Base-by-base conservation (phyloP, 495 filamentous ascomycete species). In the Tricharina praecox region DNA sequence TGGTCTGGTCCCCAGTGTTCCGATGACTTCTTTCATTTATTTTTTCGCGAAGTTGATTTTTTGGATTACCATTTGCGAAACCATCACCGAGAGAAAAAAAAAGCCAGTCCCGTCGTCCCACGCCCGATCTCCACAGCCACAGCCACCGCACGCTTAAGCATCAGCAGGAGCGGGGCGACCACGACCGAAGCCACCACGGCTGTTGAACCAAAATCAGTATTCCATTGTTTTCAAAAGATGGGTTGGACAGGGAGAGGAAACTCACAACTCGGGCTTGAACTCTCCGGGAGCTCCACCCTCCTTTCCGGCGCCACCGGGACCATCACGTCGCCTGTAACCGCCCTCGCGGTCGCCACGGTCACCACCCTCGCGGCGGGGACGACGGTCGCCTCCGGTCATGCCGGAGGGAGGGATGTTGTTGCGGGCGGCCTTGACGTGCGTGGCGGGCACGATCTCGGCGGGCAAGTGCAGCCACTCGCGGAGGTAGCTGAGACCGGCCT, bases 381-480 rank as follows among this genome's bases (percentile, higher is more conserved):
- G 68, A 61, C 77, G 72, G 55, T 93, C 90, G 67, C 81, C 86
- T 63, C 88, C 85, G 73, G 95, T 77, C 90, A 97, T 95, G 60
- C 90, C 90, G 61, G 88, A 85, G 57, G 90, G 90, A 63, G 92
- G 92, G 67, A 85, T 86, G 68, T 97, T 87, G 56, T 85, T 90
- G 69, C 92, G 85, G 76, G 95, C 86, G 74, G 93, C 85, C 81
- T 97, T 97, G 76, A 97, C 94, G 78, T 97, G 90, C 63, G 90
- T 97, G 56, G 90, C 85, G 49, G 90, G 90, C 59, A 97, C 90
- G 66, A 97, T 94, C 77, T 97, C 90, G 63, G 92, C 90, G 66
- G 90, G 90, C 59, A 96, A 81, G 75, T 97, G 90, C 56, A 97
- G 88, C 90, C 90, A 97, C 75, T 97, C 90, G 60, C 90, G 92